Base-by-base conservation (phyloP, 495 filamentous ascomycete genomes). In the Neurospora pannonica region DNA sequence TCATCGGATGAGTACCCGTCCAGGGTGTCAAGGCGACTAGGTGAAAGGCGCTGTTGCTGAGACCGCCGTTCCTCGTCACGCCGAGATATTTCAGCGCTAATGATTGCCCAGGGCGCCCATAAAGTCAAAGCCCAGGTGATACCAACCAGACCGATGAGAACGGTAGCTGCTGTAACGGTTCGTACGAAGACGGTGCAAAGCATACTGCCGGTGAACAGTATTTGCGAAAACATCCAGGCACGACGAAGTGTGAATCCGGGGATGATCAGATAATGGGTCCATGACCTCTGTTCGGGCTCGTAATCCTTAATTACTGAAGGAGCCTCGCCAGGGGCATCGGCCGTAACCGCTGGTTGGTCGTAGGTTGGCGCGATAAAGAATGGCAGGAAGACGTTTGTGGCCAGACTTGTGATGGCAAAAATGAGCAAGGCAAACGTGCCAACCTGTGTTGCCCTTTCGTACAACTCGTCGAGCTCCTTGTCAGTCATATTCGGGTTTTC, bases 31-130 rank as follows among this genome's bases (percentile, higher is more conserved):
- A 79, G 46, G 38, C 74, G 40, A 46, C 77, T 80, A 1, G 84
- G 75, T 7, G 76, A 71, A 19, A 74, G 31, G 24, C 72, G 72
- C 71, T 76, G 75, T 70, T 85, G 82, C 48, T 84, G 85, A 24
- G 86, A 8, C 28, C 92, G 90, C 70, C 90, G 86, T 28, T 91
- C 84, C 70, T 90, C 88, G 78, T 97, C 92, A 38, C 93, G 89
- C 71, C 90, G 91, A 70, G 89, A 89, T 54, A 97, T 93, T 82
- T 97, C 94, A 40, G 92, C 91, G 70, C 91, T 92, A 78, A 97
- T 97, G 75, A 97, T 90, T 42, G 94, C 94, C 85, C 95, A 97
- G 0, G 94, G 94, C 0, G 93, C 94, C 94, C 94, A 97, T 38
- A 94, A 86, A 24, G 94, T 93, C 71, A 97, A 83, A 31, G 94